phyloP scores from a whole-genome alignment of 805 yeast species.

The Candida sithepensis region DNA sequence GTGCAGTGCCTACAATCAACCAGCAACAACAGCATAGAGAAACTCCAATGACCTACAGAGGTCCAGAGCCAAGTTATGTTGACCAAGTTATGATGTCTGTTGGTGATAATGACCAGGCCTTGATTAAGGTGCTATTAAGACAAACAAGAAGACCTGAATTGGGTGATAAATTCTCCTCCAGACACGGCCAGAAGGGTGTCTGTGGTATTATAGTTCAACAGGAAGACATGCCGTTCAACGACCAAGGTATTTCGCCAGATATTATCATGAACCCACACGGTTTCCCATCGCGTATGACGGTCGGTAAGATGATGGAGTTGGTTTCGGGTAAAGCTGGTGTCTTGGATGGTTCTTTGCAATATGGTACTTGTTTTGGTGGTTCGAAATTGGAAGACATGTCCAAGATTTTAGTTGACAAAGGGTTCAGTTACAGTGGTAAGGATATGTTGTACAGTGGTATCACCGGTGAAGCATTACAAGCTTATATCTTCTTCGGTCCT shows the following conservation, averaged over 20 bases:
- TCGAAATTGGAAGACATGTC: conserved; percentile 96
- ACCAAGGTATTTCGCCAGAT: conserved; percentile 88
- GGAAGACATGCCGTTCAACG: conserved; percentile 95
- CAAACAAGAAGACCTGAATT: conserved; percentile 97
- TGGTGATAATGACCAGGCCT: conserved; percentile 90
- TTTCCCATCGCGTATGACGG: conserved; percentile 99
- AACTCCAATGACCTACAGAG: conserved; percentile 87
- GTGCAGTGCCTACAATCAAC: conserved; percentile 28
- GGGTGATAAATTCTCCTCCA: conserved; percentile 94
- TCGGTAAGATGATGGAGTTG: conserved; percentile 96
- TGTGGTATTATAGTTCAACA: conserved; percentile 98
- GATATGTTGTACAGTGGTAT: conserved; percentile 97
- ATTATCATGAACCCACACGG: conserved; percentile 99
- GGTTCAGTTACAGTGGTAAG: conserved; percentile 92
- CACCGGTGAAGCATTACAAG: conserved; percentile 95
- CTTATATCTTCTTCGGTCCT: conserved; percentile 97
- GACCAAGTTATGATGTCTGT: conserved; percentile 98
- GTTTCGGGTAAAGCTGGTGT: conserved; percentile 98
- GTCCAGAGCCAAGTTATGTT: conserved; percentile 92
- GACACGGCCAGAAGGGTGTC: conserved; percentile 99
- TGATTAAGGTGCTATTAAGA: conserved; percentile 85
- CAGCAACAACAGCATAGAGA: conserved; percentile 64
- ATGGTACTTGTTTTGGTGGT: conserved; percentile 98
- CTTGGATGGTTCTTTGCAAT: conserved; percentile 82
- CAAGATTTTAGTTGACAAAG: conserved; percentile 80